Base-by-base conservation (phyloP, 495 filamentous ascomycete genomes). In the Hypoxylon fuscum region DNA sequence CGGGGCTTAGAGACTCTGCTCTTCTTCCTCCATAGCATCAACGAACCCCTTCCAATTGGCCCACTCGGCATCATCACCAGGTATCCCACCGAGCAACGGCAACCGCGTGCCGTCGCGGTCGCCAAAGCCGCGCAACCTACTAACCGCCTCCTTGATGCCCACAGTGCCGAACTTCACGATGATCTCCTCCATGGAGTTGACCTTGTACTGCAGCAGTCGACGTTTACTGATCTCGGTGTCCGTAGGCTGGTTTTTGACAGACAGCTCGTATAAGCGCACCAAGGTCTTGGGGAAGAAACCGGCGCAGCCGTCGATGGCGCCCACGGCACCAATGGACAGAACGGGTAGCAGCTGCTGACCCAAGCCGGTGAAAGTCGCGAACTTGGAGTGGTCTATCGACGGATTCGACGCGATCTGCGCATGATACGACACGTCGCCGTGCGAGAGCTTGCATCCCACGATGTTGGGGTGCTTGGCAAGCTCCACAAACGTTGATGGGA, bases 381-480 rank as follows among this genome's bases (percentile, higher is more conserved):
- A 90, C 21, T 75, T 53, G 27, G 77, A 64, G 29, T 82, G 79
- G 67, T 84, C 76, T 42, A 81, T 78, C 17, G 60, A 63, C 0
- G 80, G 82, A 45, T 76, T 76, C 17, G 78, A 74, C 5, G 81
- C 81, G 32, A 89, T 82, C 48, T 85, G 86, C 5, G 83, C 73
- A 63, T 88, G 87, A 53, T 80, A 77, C 11, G 83, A 83, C 40
- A 89, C 78, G 45, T 86, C 83, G 52, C 84, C 86, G 64, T 89
- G 87, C 4, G 85, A 88, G 68, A 89, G 84, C 74, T 89, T 89
- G 72, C 83, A 85, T 32, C 87, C 87, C 0, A 88, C 85, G 49
- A 89, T 86, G 47, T 85, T 86, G 12, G 77, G 76, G 63, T 88
- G 80, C 20, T 72, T 66, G 1, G 86, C 81, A 15, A 89, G 76